Conservation (phyloP, 345 rosid genomes). For the Camelina hispida region DNA sequence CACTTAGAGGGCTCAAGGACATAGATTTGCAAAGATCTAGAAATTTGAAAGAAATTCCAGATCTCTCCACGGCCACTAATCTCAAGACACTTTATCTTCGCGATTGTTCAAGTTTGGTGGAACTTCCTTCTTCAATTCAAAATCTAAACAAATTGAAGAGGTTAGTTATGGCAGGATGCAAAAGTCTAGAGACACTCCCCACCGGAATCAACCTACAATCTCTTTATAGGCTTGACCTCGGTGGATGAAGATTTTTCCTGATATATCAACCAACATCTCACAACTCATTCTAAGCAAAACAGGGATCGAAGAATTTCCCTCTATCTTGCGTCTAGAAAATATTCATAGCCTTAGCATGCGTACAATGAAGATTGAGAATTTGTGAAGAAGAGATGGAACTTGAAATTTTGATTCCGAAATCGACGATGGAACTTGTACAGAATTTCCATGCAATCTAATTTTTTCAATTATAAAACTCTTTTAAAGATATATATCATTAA, state of each 20-base stretch:
- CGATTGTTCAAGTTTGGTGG: conserved; percentile 17
- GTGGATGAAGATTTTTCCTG: conserved; percentile 9
- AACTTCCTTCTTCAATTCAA: not conserved
- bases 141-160: not conserved
- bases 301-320: conserved; percentile 8
- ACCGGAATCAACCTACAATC: not conserved
- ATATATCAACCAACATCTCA: conserved; percentile 18
- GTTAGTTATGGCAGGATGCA: conserved; percentile 6
- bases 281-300: fast-evolving
- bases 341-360: not conserved
- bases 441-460: too few relatives aligned
- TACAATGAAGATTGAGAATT: not conserved
- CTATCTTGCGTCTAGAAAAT: not conserved
- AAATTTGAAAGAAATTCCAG: too few relatives aligned
- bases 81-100: conserved; percentile 9
- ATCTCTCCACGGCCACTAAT: not conserved
- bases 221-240: not conserved
- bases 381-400: too few relatives aligned
- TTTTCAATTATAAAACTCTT: too few relatives aligned
- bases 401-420: too few relatives aligned
- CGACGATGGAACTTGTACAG: too few relatives aligned
- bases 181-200: not conserved
- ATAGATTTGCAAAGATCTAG: too few relatives aligned
- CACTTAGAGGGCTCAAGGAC: too few relatives aligned
- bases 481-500: too few relatives aligned